Conservation (phyloP, 306 rosid genomes). For the Vicia faba region DNA sequence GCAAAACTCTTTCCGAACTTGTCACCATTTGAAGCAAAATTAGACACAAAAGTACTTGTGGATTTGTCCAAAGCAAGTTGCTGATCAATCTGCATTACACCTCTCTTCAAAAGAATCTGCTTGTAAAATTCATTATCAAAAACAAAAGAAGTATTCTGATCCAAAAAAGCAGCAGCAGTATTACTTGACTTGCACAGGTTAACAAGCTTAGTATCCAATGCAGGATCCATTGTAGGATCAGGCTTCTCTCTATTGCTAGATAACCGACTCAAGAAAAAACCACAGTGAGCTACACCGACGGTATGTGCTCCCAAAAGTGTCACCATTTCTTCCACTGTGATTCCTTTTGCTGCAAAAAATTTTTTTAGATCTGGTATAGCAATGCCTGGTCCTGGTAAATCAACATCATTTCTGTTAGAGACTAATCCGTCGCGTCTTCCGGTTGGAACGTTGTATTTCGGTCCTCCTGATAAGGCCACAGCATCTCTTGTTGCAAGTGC, state of each 20-base stretch:
- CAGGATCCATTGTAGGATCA: constrained; percentile 60
- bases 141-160: constrained; percentile 39
- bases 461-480: constrained; percentile 57
- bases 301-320: constrained; percentile 66
- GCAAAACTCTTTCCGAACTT: constrained; percentile 44
- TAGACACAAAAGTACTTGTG: constrained; percentile 36
- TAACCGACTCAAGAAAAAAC: constrained; percentile 39
- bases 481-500: constrained; percentile 56
- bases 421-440: constrained; percentile 55
- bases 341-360: constrained; percentile 31
- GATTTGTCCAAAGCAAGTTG: constrained; percentile 44
- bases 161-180: constrained; percentile 40
- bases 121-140: constrained; percentile 53
- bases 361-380: not conserved
- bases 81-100: constrained; percentile 54
- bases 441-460: constrained; percentile 47
- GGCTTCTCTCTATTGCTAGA: constrained; percentile 25
- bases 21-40: constrained; percentile 37
- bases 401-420: constrained; percentile 2
- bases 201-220: constrained; percentile 39
- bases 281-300: constrained; percentile 49
- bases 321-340: constrained; percentile 54
- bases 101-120: constrained; percentile 45
- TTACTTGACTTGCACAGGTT: constrained; percentile 26
- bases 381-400: constrained; percentile 45